These are phyloP conservation scores for Agroathelia rolfsii DNA, from an alignment of 1,284 basidiomycete species.

Conservation along the genomic window DNA sequence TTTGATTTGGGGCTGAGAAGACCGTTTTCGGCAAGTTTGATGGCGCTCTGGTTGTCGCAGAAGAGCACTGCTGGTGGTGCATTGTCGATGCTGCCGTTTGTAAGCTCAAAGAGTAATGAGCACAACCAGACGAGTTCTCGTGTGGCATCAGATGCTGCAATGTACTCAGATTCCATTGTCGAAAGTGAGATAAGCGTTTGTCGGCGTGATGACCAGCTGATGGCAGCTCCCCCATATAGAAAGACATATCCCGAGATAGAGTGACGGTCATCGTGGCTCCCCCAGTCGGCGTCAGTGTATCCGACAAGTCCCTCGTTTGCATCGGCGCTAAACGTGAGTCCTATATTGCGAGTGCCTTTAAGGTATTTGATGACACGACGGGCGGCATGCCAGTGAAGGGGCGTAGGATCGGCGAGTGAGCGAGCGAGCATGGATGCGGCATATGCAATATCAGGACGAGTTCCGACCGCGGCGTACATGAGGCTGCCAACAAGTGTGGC, in stretches of 20 bases:
- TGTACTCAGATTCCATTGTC: constrained; percentile 19
- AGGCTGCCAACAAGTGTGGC: constrained; percentile 14
- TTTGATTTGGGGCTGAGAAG: constrained; percentile 29
- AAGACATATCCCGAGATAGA: constrained; percentile 20
- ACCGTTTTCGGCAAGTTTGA: constrained; percentile 24
- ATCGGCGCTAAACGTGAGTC: neutral
- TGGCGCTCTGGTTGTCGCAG: constrained; percentile 26
- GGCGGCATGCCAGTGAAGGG: constrained; percentile 13
- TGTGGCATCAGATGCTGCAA: constrained; percentile 16
- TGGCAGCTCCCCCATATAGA: constrained; percentile 11
- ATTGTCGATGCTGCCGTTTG: constrained; percentile 3
- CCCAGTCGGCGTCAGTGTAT: constrained; percentile 18
- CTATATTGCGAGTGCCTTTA: constrained; percentile 11
- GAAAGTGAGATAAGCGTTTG: constrained; percentile 21
- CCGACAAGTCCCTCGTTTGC: constrained; percentile 12
- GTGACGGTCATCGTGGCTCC: constrained; percentile 16
- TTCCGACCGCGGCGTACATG: constrained; percentile 15
- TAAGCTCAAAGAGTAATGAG: constrained; percentile 15
- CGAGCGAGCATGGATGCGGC: constrained; percentile 13
- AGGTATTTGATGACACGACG: constrained; percentile 20
- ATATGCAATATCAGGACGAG: constrained; percentile 15
- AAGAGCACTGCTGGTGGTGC: constrained; percentile 10
- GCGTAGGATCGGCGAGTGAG: constrained; percentile 13
- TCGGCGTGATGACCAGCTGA: constrained; percentile 23
- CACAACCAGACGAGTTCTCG: constrained; percentile 21